Conservation (phyloP, 2,329 filamentous ascomycete genomes). For the Xylaria polymorpha region DNA sequence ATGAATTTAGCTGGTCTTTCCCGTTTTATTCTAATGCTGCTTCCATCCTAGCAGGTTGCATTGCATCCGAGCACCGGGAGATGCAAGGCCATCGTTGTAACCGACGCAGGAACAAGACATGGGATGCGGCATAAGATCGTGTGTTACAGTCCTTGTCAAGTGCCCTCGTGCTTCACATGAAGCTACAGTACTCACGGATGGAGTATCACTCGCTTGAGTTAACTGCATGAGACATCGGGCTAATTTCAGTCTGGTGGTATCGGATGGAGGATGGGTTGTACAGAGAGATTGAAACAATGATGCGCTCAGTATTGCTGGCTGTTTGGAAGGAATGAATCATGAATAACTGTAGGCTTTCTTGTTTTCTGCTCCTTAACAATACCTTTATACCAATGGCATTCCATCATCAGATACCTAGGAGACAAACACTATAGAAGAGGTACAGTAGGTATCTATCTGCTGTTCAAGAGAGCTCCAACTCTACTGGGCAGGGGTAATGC, state of each 20-base stretch:
- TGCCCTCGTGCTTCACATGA: background rate
- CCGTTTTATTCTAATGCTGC: constrained; percentile 14
- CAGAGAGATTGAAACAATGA: background rate
- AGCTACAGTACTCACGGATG: background rate
- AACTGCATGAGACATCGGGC: constrained; percentile 2
- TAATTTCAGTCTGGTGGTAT: constrained; percentile 1
- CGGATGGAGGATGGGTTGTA: background rate
- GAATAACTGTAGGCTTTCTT: background rate
- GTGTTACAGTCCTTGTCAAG: constrained; percentile 10
- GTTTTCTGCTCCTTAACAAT: background rate
- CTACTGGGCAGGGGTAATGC: background rate
- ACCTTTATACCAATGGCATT: background rate
- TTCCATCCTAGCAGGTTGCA: constrained; percentile 30
- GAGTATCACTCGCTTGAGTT: constrained; percentile 5
- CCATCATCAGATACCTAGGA: background rate
- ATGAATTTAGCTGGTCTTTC: constrained; percentile 25
- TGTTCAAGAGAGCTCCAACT: background rate
- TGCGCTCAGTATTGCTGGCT: background rate
- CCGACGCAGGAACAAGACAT: constrained; percentile 30
- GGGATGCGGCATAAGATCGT: constrained; percentile 26
- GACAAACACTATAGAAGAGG: background rate
- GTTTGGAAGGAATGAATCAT: background rate
- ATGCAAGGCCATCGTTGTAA: constrained; percentile 26
- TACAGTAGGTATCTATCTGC: background rate
- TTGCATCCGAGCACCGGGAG: constrained; percentile 32